Base-by-base conservation (phyloP, 257 asterid genomes). In the Solanum neorickii region DNA sequence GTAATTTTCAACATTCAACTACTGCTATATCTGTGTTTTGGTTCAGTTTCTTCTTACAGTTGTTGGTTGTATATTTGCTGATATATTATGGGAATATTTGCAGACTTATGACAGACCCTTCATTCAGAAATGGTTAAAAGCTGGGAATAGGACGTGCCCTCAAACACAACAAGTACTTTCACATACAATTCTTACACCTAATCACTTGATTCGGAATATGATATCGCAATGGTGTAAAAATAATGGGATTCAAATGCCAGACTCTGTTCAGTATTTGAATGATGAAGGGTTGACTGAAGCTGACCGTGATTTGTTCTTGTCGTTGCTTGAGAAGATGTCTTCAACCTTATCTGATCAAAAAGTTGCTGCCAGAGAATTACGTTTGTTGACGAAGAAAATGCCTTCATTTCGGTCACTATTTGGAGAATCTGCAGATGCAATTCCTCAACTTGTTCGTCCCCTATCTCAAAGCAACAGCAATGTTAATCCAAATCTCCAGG, bases 91-190 rank as follows among this genome's bases (percentile, higher is more conserved):
- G 18, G 37, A 49, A 88, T 39, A 59, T 66, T 87, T 91, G 94
- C 97, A 97, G 99, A 97, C 99, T 15, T 97, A 91, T 86, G 99
- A 97, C 82, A 89, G 95, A 59, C 92, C 98, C 39, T 93, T 93
- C 94, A 95, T 97, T 89, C 94, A 93, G 86, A 96, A 93, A 89
- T 95, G 98, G 99, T 83, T 97, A 35, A 95, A 94, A 87, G 70
- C 94, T 47, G 99, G 99, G 82, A 97, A 95, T 44, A 90, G 98
- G 84, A 93, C 95, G 2, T 96, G 99, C 91, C 99, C 99, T n/a
- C 86, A 62, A 60, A 94, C 99, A 9, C 93, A 96, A 42, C 98
- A 97, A 88, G 99, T 97, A 25, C 96, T 97, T 46, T 90, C 98
- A 11, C 93, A 95, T 89, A 94, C 96, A 4, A 33, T 86, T 37